Conservation (phyloP, 306 rosid species). For the Oxytropis ochrocephala region DNA sequence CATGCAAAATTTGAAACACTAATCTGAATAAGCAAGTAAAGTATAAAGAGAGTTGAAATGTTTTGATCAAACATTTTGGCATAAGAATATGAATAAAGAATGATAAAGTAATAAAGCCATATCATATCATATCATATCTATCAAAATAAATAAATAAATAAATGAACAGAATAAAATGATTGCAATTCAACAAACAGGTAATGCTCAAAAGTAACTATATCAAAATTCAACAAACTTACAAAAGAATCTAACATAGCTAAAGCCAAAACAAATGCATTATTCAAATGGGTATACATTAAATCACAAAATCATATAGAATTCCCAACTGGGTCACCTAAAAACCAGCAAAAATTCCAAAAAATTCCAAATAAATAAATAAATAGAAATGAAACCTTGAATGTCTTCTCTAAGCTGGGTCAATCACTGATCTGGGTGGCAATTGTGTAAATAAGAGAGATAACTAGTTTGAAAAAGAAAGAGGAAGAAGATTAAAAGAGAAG, state of each 20-base stretch:
- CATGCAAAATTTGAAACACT: background rate
- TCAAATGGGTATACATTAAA: conserved; percentile 25
- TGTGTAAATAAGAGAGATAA: background rate
- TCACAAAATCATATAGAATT: conserved; percentile 20
- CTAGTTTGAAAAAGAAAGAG: conserved; percentile 21
- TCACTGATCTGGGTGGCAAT: conserved; percentile 42
- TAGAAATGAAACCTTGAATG: background rate
- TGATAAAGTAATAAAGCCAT: background rate
- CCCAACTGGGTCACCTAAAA: conserved; percentile 25
- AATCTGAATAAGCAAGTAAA: background rate
- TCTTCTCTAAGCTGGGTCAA: conserved; percentile 24
- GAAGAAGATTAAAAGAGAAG: conserved; percentile 13
- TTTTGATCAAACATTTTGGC: background rate
- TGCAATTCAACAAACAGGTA: conserved; percentile 16
- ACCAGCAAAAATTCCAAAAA: conserved; percentile 17
- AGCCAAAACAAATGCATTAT: conserved; percentile 12
- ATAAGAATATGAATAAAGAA: background rate
- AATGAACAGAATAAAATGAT: background rate
- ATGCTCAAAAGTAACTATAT: background rate
- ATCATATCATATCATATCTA: background rate
- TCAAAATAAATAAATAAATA: background rate
- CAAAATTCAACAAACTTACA: conserved; percentile 17
- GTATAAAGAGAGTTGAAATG: background rate
- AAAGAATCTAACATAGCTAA: conserved; percentile 16
- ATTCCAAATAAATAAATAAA: background rate